phyloP scores from a whole-genome alignment of 78 protist genomes.

The Dictyostelium firmibasis region DNA sequence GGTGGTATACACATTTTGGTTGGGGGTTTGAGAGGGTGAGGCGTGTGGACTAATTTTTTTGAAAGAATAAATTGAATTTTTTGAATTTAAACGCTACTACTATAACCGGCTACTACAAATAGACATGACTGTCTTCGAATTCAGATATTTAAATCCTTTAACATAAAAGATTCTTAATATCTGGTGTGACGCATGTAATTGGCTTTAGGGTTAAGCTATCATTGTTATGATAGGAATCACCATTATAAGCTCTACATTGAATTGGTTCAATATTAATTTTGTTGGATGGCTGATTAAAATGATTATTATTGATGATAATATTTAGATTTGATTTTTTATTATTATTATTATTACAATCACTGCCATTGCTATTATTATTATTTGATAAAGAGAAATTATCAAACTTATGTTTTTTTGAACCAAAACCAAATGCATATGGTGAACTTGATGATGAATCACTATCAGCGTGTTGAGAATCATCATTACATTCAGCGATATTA shows the following conservation, averaged over 20 bases:
- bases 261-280: neutral
- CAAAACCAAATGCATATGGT: slow-evolving; percentile 10
- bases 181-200: slow-evolving; percentile 7
- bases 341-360: neutral
- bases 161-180: slow-evolving; percentile 29
- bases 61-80: neutral
- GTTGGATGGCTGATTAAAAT: neutral
- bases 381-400: slow-evolving; percentile 3
- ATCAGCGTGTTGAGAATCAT: neutral
- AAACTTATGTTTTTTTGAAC: neutral
- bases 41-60: neutral
- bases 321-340: neutral
- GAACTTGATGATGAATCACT: slow-evolving; percentile 1
- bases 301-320: neutral
- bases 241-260: neutral
- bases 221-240: neutral
- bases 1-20: neutral
- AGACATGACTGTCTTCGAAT: neutral
- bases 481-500: neutral
- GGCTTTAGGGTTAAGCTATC: neutral
- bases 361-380: neutral
- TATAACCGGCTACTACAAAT: neutral
- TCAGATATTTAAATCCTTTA: slow-evolving; percentile 5
- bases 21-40: neutral
- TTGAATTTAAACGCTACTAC: neutral